A percentile compares a stretch with the other conserved stretches of the same genome.
These are phyloP conservation scores for Trichophaea hybrida DNA, from an alignment of 2,329 filamentous ascomycete species.

Conservation along the genomic window DNA sequence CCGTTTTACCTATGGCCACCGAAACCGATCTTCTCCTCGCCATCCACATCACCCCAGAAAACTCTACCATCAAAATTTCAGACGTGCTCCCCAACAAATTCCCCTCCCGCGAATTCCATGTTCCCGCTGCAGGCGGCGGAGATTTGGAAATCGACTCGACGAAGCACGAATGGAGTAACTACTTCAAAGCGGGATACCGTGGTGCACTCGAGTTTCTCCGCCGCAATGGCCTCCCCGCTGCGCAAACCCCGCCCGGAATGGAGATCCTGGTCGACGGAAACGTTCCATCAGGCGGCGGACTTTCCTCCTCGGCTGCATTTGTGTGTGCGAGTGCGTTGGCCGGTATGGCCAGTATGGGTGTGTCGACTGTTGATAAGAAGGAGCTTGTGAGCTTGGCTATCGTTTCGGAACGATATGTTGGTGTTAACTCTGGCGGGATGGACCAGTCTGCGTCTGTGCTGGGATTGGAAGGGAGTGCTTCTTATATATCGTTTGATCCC, in stretches of 20 bases:
- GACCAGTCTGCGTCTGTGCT: conserved; percentile 95
- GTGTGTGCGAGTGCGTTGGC: conserved; percentile 81
- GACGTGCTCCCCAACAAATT: conserved; percentile 63
- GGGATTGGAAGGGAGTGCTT: conserved; percentile 66
- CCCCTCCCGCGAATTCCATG: conserved; percentile 55
- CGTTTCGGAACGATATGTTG: conserved; percentile 82
- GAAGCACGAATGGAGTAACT: conserved; percentile 90
- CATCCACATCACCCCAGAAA: conserved; percentile 41
- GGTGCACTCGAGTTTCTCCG: conserved; percentile 68
- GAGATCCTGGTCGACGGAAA: conserved; percentile 81
- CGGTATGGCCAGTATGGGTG: conserved; percentile 72
- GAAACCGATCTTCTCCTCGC: conserved; percentile 82
- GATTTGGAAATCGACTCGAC: conserved; percentile 69
- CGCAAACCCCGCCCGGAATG: conserved; percentile 60
- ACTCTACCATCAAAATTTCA: conserved; percentile 55
- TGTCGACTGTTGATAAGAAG: conserved; percentile 68
- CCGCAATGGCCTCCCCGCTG: conserved; percentile 43
- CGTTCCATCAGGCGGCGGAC: conserved; percentile 78
- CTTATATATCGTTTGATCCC: conserved; percentile 83
- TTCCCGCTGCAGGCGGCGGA: conserved; percentile 41
- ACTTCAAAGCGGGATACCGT: conserved; percentile 83
- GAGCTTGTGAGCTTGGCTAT: conserved; percentile 86
- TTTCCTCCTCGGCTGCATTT: conserved; percentile 89
- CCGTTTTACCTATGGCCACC: conserved; percentile 90
- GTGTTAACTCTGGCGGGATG: conserved; percentile 98